A percentile compares a stretch with the other conserved stretches of the same genome.
These are phyloP conservation scores for Blastobotrys niveus DNA, from an alignment of 1,139 yeast species.

Conservation along the genomic window DNA sequence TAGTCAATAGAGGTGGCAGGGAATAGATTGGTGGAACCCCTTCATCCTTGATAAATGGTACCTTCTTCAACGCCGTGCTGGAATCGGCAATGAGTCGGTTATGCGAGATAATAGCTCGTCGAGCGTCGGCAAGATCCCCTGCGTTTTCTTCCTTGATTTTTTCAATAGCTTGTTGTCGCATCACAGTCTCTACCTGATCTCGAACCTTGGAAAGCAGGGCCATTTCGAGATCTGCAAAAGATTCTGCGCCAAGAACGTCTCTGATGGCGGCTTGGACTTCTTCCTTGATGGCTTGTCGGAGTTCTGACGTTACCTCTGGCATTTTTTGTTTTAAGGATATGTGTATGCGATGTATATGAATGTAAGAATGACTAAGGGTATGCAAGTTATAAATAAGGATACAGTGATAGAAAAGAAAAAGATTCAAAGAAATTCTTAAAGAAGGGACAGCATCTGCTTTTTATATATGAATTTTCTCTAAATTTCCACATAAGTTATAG, in stretches of 20 bases:
- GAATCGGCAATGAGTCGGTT: conserved; percentile 9
- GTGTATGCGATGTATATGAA: too few relatives aligned
- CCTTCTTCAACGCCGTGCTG: conserved; percentile 1
- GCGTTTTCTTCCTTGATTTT: background rate
- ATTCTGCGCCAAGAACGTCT: background rate
- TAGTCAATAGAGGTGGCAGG: conserved; percentile 6
- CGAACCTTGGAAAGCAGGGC: background rate
- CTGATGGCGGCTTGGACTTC: conserved; percentile 1
- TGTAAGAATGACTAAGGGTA: too few relatives aligned
- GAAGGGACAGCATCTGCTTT: background rate
- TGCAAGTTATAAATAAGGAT: background rate
- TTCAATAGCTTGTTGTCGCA: conserved; percentile 4
- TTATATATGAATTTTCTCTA: too few relatives aligned
- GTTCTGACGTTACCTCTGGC: background rate
- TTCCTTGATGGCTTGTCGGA: background rate
- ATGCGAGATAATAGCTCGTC: conserved; percentile 8
- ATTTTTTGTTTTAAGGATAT: background rate
- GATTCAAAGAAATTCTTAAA: background rate
- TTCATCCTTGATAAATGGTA: conserved; percentile 7
- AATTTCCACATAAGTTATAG: too few relatives aligned
- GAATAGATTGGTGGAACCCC: conserved; percentile 6
- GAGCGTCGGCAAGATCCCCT: conserved; percentile 6
- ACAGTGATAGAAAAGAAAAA: background rate
- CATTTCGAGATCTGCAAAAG: background rate
- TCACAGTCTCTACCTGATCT: conserved; percentile 3